phyloP scores from a whole-genome alignment of 257 asterid genomes.

The Jacaranda mimosifolia region DNA sequence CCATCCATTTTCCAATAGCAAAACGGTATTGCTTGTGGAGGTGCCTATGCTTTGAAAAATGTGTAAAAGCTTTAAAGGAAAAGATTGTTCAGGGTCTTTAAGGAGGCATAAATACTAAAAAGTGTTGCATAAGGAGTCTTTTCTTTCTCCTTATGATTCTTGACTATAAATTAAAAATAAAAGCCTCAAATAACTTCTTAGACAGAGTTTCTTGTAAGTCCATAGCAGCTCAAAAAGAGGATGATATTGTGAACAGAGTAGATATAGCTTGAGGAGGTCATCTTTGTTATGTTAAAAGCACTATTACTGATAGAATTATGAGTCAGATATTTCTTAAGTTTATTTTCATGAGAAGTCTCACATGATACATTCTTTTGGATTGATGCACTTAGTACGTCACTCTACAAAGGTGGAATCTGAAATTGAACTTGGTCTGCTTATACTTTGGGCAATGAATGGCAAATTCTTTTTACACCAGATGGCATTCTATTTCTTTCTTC shows the following conservation, averaged over 20 bases:
- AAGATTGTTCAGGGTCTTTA: not conserved
- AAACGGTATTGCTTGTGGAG: not conserved
- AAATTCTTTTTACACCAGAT: not conserved
- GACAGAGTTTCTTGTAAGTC: constrained; percentile 9
- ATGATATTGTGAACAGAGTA: constrained; percentile 14
- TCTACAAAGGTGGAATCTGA: constrained; percentile 8
- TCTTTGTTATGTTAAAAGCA: not conserved
- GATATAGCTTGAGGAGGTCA: not conserved
- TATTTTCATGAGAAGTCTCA: constrained; percentile 1
- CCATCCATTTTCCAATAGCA: constrained; percentile 8
- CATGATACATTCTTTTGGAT: not conserved
- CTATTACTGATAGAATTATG: not conserved
- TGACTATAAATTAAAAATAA: not conserved
- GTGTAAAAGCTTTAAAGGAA: not conserved
- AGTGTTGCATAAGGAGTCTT: not conserved
- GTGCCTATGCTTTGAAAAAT: not conserved
- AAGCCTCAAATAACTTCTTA: constrained; percentile 17
- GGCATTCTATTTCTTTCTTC: not conserved
- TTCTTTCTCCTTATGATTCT: not conserved
- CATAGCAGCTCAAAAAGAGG: not conserved
- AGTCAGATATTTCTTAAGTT: not conserved
- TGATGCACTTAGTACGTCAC: not conserved
- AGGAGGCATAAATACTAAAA: constrained; percentile 6
- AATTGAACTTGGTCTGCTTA: not conserved
- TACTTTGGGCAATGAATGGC: not conserved